These are phyloP conservation scores for Amanita jacksonii DNA, from an alignment of 768 basidiomycete species.

Conservation along the genomic window DNA sequence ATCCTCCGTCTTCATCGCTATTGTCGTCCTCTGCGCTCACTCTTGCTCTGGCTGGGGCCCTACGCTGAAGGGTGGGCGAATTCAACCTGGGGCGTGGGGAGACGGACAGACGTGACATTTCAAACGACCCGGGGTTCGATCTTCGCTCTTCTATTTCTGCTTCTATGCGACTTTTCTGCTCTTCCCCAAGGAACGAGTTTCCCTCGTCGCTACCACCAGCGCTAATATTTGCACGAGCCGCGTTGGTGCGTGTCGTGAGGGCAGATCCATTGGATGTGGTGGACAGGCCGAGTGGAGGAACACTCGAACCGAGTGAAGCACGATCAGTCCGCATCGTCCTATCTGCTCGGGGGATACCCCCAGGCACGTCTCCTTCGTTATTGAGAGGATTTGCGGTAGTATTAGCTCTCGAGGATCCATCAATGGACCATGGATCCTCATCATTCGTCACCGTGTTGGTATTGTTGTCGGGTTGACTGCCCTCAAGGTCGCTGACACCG, in stretches of 20 bases:
- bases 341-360: constrained; percentile 19
- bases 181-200: constrained; percentile 36
- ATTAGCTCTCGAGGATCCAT: constrained; percentile 21
- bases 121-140: constrained; percentile 24
- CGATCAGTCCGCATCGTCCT: constrained; percentile 44
- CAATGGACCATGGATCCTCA: constrained; percentile 25
- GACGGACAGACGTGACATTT: constrained; percentile 1
- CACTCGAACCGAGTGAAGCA: constrained; percentile 38
- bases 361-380: constrained; percentile 2
- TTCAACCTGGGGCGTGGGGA: constrained; percentile 4
- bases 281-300: constrained; percentile 2
- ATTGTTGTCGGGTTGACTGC: constrained; percentile 16
- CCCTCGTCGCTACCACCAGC: not conserved
- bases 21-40: not conserved
- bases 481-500: constrained; percentile 17
- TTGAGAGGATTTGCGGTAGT: constrained; percentile 5
- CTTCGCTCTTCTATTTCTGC: constrained; percentile 60
- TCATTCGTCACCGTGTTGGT: constrained; percentile 22
- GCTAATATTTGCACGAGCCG: constrained; percentile 2
- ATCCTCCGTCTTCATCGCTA: not conserved
- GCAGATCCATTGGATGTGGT: not conserved
- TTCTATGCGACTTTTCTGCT: constrained; percentile 54
- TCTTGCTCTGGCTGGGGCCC: not conserved
- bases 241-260: constrained; percentile 1
- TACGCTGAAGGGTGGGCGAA: not conserved